phyloP scores from a whole-genome alignment of 768 basidiomycete species.

The Cystofilobasidium capitatum region DNA sequence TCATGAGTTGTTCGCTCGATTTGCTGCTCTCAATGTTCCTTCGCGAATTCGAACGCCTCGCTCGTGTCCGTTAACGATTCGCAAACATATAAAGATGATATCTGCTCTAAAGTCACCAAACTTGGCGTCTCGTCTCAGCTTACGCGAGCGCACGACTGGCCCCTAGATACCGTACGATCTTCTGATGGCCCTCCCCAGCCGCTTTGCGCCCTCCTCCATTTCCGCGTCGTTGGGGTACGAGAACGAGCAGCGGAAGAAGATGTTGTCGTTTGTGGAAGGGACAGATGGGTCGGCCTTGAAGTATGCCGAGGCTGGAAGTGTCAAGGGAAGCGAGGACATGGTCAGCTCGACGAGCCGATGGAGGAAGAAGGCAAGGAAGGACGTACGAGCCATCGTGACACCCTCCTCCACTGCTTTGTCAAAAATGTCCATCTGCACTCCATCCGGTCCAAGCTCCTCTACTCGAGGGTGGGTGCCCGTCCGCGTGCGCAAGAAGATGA shows the following conservation, averaged over 20 bases:
- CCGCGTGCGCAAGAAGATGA: constrained; percentile 5
- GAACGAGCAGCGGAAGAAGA: constrained; percentile 16
- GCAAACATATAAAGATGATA: too few species aligned
- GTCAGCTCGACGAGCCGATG: too few species aligned
- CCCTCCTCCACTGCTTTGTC: neutral
- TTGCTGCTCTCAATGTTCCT: too few species aligned
- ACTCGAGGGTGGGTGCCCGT: neutral
- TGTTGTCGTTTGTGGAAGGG: neutral
- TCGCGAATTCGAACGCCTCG: too few species aligned
- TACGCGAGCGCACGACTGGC: too few species aligned
- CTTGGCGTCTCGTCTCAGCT: too few species aligned
- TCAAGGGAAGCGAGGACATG: too few species aligned
- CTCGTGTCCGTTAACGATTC: too few species aligned
- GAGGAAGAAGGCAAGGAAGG: neutral
- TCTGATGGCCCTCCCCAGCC: constrained; percentile 1
- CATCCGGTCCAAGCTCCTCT: neutral
- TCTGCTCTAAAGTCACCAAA: too few species aligned
- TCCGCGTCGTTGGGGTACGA: neutral
- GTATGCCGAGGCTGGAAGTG: neutral
- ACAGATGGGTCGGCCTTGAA: constrained; percentile 4
- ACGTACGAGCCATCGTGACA: neutral
- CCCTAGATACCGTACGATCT: too few species aligned
- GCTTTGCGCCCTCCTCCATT: constrained; percentile 17
- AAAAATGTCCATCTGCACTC: neutral
- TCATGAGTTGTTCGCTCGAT: too few species aligned